phyloP scores from a whole-genome alignment of 2,329 filamentous ascomycete species.

The Podosphaera xanthii region DNA sequence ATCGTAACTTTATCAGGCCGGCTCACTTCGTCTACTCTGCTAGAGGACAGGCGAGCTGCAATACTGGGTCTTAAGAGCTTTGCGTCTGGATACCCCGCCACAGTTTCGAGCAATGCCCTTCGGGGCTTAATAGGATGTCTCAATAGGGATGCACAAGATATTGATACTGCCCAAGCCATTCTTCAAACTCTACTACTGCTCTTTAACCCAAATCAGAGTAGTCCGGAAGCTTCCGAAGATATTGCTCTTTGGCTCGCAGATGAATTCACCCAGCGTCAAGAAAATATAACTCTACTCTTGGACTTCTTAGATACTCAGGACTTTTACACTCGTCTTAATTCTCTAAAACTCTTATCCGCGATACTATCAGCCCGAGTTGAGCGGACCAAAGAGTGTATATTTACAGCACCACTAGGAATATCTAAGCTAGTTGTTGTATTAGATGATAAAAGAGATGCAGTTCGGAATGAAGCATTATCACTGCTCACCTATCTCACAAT shows the following conservation, averaged over 20 bases:
- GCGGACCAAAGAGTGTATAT: slow-evolving; percentile 81
- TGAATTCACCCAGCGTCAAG: slow-evolving; percentile 92
- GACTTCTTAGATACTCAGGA: slow-evolving; percentile 72
- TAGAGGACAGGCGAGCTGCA: slow-evolving; percentile 83
- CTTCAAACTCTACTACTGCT: slow-evolving; percentile 90
- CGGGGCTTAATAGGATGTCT: slow-evolving; percentile 69
- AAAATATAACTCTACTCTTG: slow-evolving; percentile 80
- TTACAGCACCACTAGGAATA: slow-evolving; percentile 71
- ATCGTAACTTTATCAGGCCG: slow-evolving; percentile 77
- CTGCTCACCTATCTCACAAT: slow-evolving; percentile 76
- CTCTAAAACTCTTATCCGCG: slow-evolving; percentile 67
- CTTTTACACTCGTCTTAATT: slow-evolving; percentile 80
- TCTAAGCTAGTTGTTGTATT: slow-evolving; percentile 64
- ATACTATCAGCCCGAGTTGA: slow-evolving; percentile 72
- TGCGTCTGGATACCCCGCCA: slow-evolving; percentile 87
- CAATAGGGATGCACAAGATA: slow-evolving; percentile 73
- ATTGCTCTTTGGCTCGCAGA: slow-evolving; percentile 91
- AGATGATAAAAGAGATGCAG: slow-evolving; percentile 65
- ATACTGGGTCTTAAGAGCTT: slow-evolving; percentile 88
- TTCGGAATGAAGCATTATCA: slow-evolving; percentile 71
- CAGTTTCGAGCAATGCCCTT: slow-evolving; percentile 81
- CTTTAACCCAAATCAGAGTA: slow-evolving; percentile 48
- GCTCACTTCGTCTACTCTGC: slow-evolving; percentile 66
- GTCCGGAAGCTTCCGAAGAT: slow-evolving; percentile 85
- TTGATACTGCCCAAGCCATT: slow-evolving; percentile 87